Conservation (phyloP, 192 early-diverging fungal species). For the Haplosporangium gracile region DNA sequence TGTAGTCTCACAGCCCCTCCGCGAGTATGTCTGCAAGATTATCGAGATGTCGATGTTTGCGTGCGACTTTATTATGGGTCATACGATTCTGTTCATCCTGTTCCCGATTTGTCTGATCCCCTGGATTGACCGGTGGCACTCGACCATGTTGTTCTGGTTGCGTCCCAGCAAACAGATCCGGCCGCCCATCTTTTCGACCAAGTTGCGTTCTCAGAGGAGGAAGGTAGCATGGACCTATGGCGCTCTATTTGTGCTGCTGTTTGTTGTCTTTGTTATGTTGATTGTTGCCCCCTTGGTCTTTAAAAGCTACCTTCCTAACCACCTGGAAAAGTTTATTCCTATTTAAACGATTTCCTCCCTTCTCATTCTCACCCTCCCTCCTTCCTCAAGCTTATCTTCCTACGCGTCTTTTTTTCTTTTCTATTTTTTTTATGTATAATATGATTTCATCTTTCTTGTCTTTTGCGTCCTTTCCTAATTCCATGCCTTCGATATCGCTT, state of each 20-base stretch:
- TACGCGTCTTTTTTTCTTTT: background rate
- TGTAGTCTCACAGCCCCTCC: conserved; percentile 77
- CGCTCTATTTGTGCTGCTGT: conserved; percentile 72
- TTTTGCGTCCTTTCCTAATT: background rate
- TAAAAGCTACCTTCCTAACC: conserved; percentile 23
- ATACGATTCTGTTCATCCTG: conserved; percentile 82
- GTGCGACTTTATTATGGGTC: conserved; percentile 82
- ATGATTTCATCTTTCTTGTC: background rate
- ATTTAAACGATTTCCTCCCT: conserved; percentile 11
- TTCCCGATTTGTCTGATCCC: conserved; percentile 79
- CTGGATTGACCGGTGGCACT: conserved; percentile 80
- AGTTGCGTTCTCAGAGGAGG: conserved; percentile 71
- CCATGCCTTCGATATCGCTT: background rate
- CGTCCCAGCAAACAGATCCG: conserved; percentile 85
- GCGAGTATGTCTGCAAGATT: conserved; percentile 87
- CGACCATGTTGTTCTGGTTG: conserved; percentile 87
- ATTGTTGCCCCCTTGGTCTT: conserved; percentile 72
- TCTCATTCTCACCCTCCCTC: background rate
- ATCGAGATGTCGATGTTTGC: conserved; percentile 88
- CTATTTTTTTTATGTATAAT: background rate
- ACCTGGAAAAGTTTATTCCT: conserved; percentile 26
- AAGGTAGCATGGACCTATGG: conserved; percentile 78
- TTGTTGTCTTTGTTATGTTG: conserved; percentile 73
- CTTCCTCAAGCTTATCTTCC: background rate
- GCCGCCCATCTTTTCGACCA: conserved; percentile 78